phyloP scores from a whole-genome alignment of 345 rosid species.

The Salix udensis region DNA sequence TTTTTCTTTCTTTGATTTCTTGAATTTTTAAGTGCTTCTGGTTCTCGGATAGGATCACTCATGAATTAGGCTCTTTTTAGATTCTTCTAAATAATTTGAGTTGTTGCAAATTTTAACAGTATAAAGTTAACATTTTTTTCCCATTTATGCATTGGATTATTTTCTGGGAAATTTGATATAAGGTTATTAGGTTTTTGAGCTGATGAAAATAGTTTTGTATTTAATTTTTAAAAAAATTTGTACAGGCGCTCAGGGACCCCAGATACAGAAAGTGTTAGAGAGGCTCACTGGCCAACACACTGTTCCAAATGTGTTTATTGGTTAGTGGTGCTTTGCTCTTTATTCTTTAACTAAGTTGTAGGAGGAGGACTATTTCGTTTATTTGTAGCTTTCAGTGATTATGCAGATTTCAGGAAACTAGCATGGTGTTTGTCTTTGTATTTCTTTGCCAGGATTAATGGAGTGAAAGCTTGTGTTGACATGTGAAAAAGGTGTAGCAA shows the following conservation, averaged over 20 bases:
- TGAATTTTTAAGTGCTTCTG: not conserved
- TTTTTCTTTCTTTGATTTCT: not conserved
- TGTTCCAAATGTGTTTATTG: conserved; percentile 92
- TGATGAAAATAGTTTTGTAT: not conserved
- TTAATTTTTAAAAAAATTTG: not conserved
- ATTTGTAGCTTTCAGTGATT: too few species aligned
- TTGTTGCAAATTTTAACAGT: too few species aligned
- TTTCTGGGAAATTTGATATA: too few species aligned
- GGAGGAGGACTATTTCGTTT: too few species aligned
- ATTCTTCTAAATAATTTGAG: too few species aligned
- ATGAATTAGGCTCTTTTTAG: too few species aligned
- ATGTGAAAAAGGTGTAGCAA: not conserved
- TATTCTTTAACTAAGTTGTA: not conserved
- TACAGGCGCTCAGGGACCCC: conserved; percentile 89
- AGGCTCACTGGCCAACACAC: conserved; percentile 88
- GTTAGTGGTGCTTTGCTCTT: conserved; percentile 32
- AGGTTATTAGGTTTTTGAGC: too few species aligned
- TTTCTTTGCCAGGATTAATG: not conserved
- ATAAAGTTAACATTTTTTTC: too few species aligned
- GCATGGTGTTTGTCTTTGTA: too few species aligned
- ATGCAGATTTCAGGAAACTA: too few species aligned
- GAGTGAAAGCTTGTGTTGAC: not conserved
- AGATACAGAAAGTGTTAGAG: conserved; percentile 76
- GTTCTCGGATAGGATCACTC: too few species aligned
- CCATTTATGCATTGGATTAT: too few species aligned